These are phyloP conservation scores for Neltuma alba DNA, from an alignment of 306 rosid species.

Conservation along the genomic window DNA sequence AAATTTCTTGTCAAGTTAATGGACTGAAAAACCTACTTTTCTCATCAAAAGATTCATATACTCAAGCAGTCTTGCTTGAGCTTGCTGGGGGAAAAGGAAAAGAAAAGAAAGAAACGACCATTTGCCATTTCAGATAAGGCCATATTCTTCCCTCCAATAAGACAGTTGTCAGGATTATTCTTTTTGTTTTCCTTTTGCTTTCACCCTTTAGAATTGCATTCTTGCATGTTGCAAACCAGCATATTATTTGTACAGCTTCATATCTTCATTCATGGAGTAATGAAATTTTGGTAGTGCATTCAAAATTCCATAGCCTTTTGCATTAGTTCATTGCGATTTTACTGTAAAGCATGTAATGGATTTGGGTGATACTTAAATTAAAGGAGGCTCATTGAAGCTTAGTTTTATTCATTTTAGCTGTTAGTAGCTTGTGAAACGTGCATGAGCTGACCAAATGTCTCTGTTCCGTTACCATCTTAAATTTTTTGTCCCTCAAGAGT, in stretches of 20 bases:
- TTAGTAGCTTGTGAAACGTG: background rate
- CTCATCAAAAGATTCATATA: conserved; percentile 42
- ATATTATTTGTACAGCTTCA: conserved; percentile 95
- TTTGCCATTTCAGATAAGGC: conserved; percentile 50
- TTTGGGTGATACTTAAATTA: conserved; percentile 54
- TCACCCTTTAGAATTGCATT: conserved; percentile 63
- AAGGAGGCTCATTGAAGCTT: conserved; percentile 40
- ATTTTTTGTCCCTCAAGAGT: background rate
- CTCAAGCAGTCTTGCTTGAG: conserved; percentile 29
- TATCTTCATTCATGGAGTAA: conserved; percentile 95
- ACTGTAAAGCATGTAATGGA: conserved; percentile 59
- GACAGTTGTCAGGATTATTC: conserved; percentile 57
- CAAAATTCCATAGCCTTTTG: conserved; percentile 45
- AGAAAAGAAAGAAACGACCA: conserved; percentile 33
- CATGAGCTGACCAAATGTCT: background rate
- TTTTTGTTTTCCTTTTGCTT: conserved; percentile 2
- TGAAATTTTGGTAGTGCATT: conserved; percentile 92
- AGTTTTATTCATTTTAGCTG: conserved; percentile 5
- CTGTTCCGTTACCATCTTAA: background rate
- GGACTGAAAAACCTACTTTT: conserved; percentile 13
- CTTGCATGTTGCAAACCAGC: conserved; percentile 67
- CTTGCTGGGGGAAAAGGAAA: conserved; percentile 18
- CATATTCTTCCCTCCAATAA: conserved; percentile 80
- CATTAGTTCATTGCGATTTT: conserved; percentile 41
- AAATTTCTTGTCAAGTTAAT: background rate